These are phyloP conservation scores for Peniophora sp. DNA, from an alignment of 1,284 basidiomycete species.

Conservation along the genomic window DNA sequence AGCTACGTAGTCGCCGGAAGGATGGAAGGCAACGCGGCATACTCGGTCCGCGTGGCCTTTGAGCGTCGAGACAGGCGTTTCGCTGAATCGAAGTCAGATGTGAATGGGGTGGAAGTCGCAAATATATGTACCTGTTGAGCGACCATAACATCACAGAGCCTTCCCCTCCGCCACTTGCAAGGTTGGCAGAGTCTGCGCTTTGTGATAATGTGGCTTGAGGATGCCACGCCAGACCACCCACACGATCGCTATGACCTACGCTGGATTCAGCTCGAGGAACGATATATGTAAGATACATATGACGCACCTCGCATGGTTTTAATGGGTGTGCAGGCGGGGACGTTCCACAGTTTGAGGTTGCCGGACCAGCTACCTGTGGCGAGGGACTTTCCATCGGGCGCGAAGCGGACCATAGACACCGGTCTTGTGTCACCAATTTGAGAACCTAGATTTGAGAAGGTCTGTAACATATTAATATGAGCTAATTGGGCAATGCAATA, in stretches of 20 bases:
- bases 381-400: slow-evolving; percentile 83
- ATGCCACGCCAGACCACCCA: slow-evolving; percentile 97
- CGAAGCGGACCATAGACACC: slow-evolving; percentile 89
- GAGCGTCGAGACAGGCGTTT: slow-evolving; percentile 74
- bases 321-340: slow-evolving; percentile 80
- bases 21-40: slow-evolving; percentile 93
- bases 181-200: slow-evolving; percentile 63
- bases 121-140: slow-evolving; percentile 52
- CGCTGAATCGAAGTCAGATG: slow-evolving; percentile 31
- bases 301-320: slow-evolving; percentile 60
- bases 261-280: background rate
- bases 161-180: slow-evolving; percentile 91
- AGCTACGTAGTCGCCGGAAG: slow-evolving; percentile 86
- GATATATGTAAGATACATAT: background rate
- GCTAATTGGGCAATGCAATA: background rate
- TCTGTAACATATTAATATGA: slow-evolving; percentile 33
- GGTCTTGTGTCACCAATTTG: slow-evolving; percentile 97
- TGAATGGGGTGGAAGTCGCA: background rate
- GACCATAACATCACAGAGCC: slow-evolving; percentile 86
- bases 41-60: slow-evolving; percentile 89
- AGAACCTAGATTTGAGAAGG: slow-evolving; percentile 87
- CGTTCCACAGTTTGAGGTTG: slow-evolving; percentile 89
- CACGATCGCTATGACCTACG: slow-evolving; percentile 80
- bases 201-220: slow-evolving; percentile 86
- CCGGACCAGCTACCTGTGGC: slow-evolving; percentile 97